phyloP scores from a whole-genome alignment of 208 protist genomes.

The Leishmania turanica region DNA sequence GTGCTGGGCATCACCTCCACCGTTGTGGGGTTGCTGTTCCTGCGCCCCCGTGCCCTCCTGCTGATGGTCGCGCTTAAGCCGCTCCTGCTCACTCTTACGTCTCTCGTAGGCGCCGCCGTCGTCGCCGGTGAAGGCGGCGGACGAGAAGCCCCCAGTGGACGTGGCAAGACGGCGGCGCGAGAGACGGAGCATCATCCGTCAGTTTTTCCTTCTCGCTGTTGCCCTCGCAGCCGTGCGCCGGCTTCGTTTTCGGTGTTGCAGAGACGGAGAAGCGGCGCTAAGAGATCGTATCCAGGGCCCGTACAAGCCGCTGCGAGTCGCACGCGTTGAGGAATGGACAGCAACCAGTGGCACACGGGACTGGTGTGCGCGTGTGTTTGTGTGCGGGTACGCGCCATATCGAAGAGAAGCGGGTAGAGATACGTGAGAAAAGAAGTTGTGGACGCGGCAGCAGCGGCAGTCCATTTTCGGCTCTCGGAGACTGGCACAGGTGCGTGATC shows the following conservation, averaged over 20 bases:
- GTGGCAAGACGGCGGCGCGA: constrained; percentile 24
- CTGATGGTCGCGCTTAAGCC: constrained; percentile 27
- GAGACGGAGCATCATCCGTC: constrained; percentile 25
- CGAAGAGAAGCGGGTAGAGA: not conserved
- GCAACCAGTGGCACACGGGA: not conserved
- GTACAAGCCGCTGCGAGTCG: not conserved
- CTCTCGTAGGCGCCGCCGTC: constrained; percentile 41
- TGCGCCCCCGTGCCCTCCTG: not conserved
- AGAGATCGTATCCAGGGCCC: not conserved
- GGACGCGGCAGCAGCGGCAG: not conserved
- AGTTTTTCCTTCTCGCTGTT: not conserved
- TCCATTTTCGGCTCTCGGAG: too few species aligned
- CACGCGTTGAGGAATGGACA: not conserved
- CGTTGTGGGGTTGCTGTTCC: not conserved
- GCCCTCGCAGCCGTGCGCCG: not conserved
- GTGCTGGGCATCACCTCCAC: not conserved
- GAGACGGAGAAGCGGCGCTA: not conserved
- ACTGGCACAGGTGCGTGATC: not conserved
- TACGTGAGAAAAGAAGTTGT: not conserved
- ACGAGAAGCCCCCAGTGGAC: constrained; percentile 57
- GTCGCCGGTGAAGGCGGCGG: constrained; percentile 72
- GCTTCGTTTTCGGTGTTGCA: not conserved
- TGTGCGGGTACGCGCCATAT: not conserved
- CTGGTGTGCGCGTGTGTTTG: not conserved
- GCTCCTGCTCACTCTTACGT: constrained; percentile 31